Conservation (phyloP, 805 yeast species). For the Kodamaea hsintzibuensis region DNA sequence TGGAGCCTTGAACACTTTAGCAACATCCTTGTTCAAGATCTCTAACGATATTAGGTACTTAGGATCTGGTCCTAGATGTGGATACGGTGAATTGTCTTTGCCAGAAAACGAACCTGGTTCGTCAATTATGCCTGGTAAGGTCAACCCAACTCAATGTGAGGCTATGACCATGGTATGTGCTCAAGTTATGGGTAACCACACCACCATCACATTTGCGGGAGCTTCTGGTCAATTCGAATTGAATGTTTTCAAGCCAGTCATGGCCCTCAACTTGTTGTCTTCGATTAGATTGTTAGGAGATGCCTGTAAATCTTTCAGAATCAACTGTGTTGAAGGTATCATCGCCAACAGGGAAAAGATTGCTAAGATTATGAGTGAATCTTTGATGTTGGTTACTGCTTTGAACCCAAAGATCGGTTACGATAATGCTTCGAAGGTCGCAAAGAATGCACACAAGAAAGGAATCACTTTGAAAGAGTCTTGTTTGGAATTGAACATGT, state of each 20-base stretch:
- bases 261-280: conserved; percentile 37
- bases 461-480: conserved; percentile 40
- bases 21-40: conserved; percentile 38
- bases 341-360: conserved; percentile 38
- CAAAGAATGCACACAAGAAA: conserved; percentile 43
- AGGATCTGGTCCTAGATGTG: conserved; percentile 44
- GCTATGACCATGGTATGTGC: conserved; percentile 43
- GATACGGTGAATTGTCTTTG: conserved; percentile 40
- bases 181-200: conserved; percentile 41
- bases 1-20: conserved; percentile 41
- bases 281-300: conserved; percentile 38
- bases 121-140: conserved; percentile 45
- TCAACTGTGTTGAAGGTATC: conserved; percentile 41
- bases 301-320: conserved; percentile 35
- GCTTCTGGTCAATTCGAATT: conserved; percentile 43
- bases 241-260: conserved; percentile 42
- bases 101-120: conserved; percentile 45
- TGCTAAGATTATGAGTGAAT: conserved; percentile 36
- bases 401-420: conserved; percentile 43
- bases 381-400: conserved; percentile 43
- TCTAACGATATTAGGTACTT: conserved; percentile 42
- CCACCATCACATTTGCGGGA: conserved; percentile 40
- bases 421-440: conserved; percentile 42
- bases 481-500: conserved; percentile 36
- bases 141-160: conserved; percentile 42